phyloP scores from a whole-genome alignment of 345 rosid species.

The Cardamine resedifolia region DNA sequence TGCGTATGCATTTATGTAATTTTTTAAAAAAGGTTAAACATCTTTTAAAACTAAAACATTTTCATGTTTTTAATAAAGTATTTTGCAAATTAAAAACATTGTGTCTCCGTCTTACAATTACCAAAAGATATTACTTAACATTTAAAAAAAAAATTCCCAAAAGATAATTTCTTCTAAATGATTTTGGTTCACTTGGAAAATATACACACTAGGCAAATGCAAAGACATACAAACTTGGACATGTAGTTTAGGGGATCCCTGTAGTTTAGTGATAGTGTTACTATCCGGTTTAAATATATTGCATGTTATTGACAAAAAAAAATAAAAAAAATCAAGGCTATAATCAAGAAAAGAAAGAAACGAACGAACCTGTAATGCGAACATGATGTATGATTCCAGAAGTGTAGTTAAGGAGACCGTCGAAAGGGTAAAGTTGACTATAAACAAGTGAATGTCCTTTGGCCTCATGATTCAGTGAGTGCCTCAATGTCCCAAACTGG shows the following conservation, averaged over 20 bases:
- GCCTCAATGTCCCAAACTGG: slow-evolving; percentile 45
- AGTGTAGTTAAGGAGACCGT: slow-evolving; percentile 84
- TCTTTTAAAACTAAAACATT: neutral
- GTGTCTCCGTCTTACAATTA: neutral
- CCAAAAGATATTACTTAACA: neutral
- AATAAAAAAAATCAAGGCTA: neutral
- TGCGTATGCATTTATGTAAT: neutral
- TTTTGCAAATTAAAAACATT: neutral
- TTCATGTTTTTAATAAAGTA: neutral
- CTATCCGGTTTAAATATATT: neutral
- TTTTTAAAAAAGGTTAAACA: neutral
- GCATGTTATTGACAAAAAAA: neutral
- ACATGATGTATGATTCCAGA: slow-evolving; percentile 96
- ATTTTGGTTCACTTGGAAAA: neutral
- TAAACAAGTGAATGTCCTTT: slow-evolving; percentile 69
- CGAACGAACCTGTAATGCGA: slow-evolving; percentile 70
- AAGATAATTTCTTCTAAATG: neutral
- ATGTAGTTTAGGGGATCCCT: neutral
- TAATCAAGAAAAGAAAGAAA: neutral
- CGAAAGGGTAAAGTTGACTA: slow-evolving; percentile 76
- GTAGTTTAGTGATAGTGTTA: neutral
- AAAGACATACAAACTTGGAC: neutral
- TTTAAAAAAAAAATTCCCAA: no score
- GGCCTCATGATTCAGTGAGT: slow-evolving; percentile 44
- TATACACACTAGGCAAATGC: neutral